Evolutionary conservation across 2,329 filamentous ascomycete species (phyloP).

Genomic region (Cytospora mali): DNA sequence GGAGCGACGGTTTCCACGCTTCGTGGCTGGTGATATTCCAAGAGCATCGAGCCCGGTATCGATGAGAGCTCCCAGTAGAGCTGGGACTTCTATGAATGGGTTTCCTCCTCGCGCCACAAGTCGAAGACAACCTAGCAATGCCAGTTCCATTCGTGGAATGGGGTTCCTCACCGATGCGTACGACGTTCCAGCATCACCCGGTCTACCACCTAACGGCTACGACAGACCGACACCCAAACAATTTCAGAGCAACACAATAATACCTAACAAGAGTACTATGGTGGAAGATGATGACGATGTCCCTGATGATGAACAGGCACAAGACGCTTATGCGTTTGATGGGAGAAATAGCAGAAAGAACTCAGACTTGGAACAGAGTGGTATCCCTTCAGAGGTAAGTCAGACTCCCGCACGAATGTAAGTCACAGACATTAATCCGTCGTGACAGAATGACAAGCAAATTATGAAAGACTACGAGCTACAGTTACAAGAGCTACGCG

Average conservation of each 20-base stretch:
- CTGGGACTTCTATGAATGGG: slow-evolving; percentile 58
- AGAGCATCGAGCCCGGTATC: slow-evolving; percentile 70
- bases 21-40: slow-evolving; percentile 69
- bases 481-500: slow-evolving; percentile 74
- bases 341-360: slow-evolving; percentile 1
- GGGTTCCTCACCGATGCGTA: slow-evolving; percentile 45
- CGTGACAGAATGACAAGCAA: slow-evolving; percentile 64
- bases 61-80: slow-evolving; percentile 62
- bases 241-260: slow-evolving; percentile 92
- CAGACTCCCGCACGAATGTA: neutral
- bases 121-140: slow-evolving; percentile 61
- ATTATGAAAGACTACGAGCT: slow-evolving; percentile 77
- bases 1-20: slow-evolving; percentile 84
- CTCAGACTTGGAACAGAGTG: slow-evolving; percentile 34
- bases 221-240: slow-evolving; percentile 83
- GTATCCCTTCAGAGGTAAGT: slow-evolving; percentile 44
- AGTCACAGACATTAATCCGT: neutral
- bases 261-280: slow-evolving; percentile 97
- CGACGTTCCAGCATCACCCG: slow-evolving; percentile 62
- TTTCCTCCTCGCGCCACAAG: slow-evolving; percentile 56
- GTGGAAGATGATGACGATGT: slow-evolving; percentile 89
- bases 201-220: slow-evolving; percentile 63
- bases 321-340: slow-evolving; percentile 57
- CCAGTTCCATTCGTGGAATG: slow-evolving; percentile 58
- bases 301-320: slow-evolving; percentile 60